Base-by-base conservation (phyloP, 2,329 filamentous ascomycete genomes). In the Penicillium sumatraense region DNA sequence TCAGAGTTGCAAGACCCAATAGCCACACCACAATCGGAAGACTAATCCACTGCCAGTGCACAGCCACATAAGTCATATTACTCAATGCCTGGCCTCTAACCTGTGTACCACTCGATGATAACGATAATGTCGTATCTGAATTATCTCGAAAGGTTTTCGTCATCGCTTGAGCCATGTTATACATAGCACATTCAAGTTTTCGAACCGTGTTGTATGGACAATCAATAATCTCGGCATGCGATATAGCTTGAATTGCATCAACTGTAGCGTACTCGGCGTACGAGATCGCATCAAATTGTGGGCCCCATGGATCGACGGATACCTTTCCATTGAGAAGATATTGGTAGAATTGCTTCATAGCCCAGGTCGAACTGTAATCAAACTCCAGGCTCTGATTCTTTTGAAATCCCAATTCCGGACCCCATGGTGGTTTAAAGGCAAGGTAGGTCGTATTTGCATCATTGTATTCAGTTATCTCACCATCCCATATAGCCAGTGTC, bases 11-110 rank as follows among this genome's bases (percentile, higher is more conserved):
- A n/a, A 47, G 42, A 1, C 53, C 56, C 21, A 62, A 18, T 4
- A 59, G 11, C 60, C 60, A 61, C 11, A 61, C 58, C 16, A 61
- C 4, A 0, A 20, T 29, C 14, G 58, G 58, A 16, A 61, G 50
- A 8, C 41, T 11, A 26, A 63, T 53, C 56, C 54, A 61, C 29
- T 49, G 42, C 60, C 58, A 62, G 16, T 46, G 49, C 21, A 63
- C 54, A 5, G 45, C 9, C 14, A 57, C 29, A 18, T 53, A 36
- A 1, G 38, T 54, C 7, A 48, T 27, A 18, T 16, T 54, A 1
- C 33, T 21, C 46, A 46, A 50, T 1, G 45, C 40, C 11, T 45
- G 29, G 14, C 59, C 54, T 1, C 10, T 13, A 3, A 44, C 23
- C 36, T 14, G 46, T 2, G 40, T n/a, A 3, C 27, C 10, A n/a